Evolutionary conservation across 2,329 filamentous ascomycete species (phyloP), one percentile per base, ranked within the genome.

Genomic region (Daldinia sp.): DNA sequence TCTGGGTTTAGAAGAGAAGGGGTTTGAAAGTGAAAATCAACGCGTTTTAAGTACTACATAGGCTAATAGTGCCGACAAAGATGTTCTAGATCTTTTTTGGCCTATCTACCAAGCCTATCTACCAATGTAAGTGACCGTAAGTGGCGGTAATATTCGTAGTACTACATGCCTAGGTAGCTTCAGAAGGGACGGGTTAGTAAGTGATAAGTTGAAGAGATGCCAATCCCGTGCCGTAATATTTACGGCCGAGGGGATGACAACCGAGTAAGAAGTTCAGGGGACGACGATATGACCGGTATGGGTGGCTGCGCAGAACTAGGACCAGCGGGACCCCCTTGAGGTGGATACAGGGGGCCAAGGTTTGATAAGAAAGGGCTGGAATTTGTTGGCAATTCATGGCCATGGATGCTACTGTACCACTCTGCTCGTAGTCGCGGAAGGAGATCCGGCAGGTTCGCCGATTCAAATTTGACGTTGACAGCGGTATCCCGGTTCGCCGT

Each of bases 401-500:
- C 34, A 58, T 58, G 51, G 48, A 64, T 67, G 53, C 51, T 58
- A 64, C 57, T 56, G 64, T 67, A 62, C 43, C 56, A 45, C 51
- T 48, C 34, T 30, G 49, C 50, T 60, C 65, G 55, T 55, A 47
- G 35, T 55, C 53, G 57, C 63, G 65, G 65, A 58, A 63, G 50
- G 56, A 48, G 51, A 61, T 58, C 60, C 60, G 61, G 52, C 54
- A 50, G 21, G 41, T 19, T 19, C 34, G 50, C 48, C 59, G 60
- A 57, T 58, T 37, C 43, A 64, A 68, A 69, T 70, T 68, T 71
- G 64, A 66, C 49, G 43, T 58, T 71, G 37, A 49, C 68, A 70
- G 51, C 66, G 70, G 64, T 72, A 70, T 68, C 68, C 70, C 39
- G 39, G 70, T 59, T n/a, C 47, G 60, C 56, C n/a, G 61, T 68